Evolutionary conservation across 176 grass and related monocot genomes (phyloP).

Genomic region (Typha latifolia): DNA sequence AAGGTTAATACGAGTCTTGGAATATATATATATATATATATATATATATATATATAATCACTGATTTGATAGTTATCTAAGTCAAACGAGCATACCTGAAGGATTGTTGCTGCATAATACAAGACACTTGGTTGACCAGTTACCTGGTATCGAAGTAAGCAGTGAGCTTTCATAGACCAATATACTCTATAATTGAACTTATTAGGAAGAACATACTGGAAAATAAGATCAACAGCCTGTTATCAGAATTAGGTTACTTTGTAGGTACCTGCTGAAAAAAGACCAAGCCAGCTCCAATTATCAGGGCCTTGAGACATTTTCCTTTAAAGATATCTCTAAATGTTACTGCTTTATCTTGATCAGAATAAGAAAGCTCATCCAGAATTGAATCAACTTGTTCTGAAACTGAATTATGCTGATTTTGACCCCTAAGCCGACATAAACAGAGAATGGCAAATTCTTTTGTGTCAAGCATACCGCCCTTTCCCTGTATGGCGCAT

Average conservation of each 20-base stretch:
- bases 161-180: constrained; percentile 13
- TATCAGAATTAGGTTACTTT: constrained; percentile 10
- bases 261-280: constrained; percentile 86
- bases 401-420: constrained; percentile 32
- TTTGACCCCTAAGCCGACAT: constrained; percentile 70
- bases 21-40: background rate
- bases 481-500: constrained; percentile 82
- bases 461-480: constrained; percentile 45
- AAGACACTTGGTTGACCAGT: constrained; percentile 96
- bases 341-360: constrained; percentile 39
- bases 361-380: constrained; percentile 52
- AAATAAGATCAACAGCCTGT: background rate
- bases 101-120: constrained; percentile 95
- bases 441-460: constrained; percentile 57
- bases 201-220: no score
- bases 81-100: constrained; percentile 51
- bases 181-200: background rate
- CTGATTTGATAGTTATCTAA: background rate
- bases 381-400: constrained; percentile 63
- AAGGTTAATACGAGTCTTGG: background rate
- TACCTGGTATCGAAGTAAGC: constrained; percentile 36
- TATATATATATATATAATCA: constrained; percentile 3
- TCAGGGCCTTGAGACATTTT: constrained; percentile 87
- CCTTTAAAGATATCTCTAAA: constrained; percentile 89
- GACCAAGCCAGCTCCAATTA: constrained; percentile 83